These are phyloP conservation scores for Trichoderma gamsii DNA, from an alignment of 495 filamentous ascomycete genomes.

Conservation along the genomic window DNA sequence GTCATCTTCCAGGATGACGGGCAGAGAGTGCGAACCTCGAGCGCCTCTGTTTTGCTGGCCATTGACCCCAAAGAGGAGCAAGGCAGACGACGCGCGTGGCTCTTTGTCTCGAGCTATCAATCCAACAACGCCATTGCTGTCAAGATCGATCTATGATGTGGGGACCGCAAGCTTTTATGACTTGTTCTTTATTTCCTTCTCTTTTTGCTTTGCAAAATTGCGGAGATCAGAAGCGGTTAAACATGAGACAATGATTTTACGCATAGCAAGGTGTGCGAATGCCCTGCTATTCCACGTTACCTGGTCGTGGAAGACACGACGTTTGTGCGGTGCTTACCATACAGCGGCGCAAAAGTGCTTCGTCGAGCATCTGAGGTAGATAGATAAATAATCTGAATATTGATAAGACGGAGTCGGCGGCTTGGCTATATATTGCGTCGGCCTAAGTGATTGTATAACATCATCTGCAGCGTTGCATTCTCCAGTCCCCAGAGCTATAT, in stretches of 20 bases:
- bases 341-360: no score
- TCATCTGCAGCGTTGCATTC: not conserved
- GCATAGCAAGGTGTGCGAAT: no score
- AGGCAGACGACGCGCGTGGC: conserved; percentile 44
- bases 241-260: no score
- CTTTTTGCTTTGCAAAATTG: not conserved
- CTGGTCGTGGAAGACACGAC: no score
- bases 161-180: not conserved
- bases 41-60: conserved; percentile 48
- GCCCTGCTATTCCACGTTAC: no score
- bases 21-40: conserved; percentile 42
- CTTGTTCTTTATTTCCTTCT: not conserved
- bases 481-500: not conserved
- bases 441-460: not conserved
- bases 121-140: conserved; percentile 48
- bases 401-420: not conserved
- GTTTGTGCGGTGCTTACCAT: not conserved
- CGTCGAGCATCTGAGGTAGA: not conserved
- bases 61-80: conserved; percentile 38
- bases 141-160: conserved; percentile 43
- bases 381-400: not conserved
- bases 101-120: conserved; percentile 54
- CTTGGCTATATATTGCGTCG: not conserved
- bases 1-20: conserved; percentile 58
- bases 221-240: not conserved